Evolutionary conservation across 208 protist species (phyloP), one percentile per base, ranked within the genome.

Genomic region (Leishmania tarentolae): DNA sequence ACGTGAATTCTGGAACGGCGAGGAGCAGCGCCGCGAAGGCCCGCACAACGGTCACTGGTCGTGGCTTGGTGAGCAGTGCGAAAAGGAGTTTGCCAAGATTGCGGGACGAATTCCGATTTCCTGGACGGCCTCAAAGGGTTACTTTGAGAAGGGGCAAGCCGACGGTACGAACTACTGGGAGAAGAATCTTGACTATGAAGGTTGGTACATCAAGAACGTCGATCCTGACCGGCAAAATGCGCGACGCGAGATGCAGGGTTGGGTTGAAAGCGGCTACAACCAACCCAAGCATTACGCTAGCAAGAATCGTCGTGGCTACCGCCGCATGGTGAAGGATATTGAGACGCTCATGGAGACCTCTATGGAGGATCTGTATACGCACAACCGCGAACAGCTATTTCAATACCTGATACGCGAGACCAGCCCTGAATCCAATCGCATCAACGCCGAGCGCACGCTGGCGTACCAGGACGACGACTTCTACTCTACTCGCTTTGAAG

Each of bases 141-240:
- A 94, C 80, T 97, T 97, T 81, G 92, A 96, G 73, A 93, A 95
- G 78, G 87, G 87, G 31, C 75, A 94, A 53, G 87, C 94, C 5
- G 94, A 97, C 83, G 94, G 94, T 17, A 97, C 94, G 9, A 97
- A 97, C 76, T 96, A 88, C 79, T 97, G 91, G 92, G 92, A 97
- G 84, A 97, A 97, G 88, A 97, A 97, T 80, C 80, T 97, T 8
- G 94, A 97, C 81, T 97, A 97, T 82, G 94, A 97, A 63, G 94
- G 94, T 40, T 97, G 94, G 94, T 97, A 96, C 81, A 93, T 97
- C 71, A 97, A 96, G 83, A 96, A 96, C 84, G 94, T 97, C 11
- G 93, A 97, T 83, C 94, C 94, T 31, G 94, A 97, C 79, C 90
- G 90, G 19, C 82, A 95, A 76, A 95, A 94, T 63, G 92, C 94